phyloP scores from a whole-genome alignment of 257 asterid genomes.

The Euphrasia confusa region DNA sequence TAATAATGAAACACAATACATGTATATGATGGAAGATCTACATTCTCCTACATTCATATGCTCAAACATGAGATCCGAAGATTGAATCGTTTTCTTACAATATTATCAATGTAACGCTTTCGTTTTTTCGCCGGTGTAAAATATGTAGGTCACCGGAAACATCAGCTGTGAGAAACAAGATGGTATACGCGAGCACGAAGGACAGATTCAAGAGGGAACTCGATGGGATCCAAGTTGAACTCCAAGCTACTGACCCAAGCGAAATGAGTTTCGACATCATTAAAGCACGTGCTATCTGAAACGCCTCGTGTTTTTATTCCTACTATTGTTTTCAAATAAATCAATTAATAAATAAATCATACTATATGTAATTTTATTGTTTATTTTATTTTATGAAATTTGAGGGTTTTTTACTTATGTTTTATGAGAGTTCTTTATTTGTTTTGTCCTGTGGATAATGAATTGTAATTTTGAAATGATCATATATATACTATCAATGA shows the following conservation, averaged over 20 bases:
- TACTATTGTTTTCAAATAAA: too few species aligned
- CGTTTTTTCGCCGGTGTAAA: too few species aligned
- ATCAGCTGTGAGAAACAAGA: conserved; percentile 29
- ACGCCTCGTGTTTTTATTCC: not conserved
- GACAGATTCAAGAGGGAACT: conserved; percentile 32
- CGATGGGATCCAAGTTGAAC: conserved; percentile 30
- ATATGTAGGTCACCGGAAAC: conserved; percentile 25
- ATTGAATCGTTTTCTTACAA: too few species aligned
- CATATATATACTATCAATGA: too few species aligned
- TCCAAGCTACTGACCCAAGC: conserved; percentile 32
- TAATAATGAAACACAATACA: too few species aligned
- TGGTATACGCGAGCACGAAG: conserved; percentile 31
- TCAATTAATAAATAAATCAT: too few species aligned
- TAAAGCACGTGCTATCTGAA: conserved; percentile 24
- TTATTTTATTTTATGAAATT: not conserved
- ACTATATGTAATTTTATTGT: not conserved
- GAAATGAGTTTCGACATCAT: conserved; percentile 30
- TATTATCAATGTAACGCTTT: too few species aligned
- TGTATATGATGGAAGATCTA: too few species aligned
- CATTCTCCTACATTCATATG: too few species aligned
- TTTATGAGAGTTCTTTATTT: not conserved
- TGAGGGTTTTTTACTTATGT: not conserved
- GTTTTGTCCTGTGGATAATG: not conserved
- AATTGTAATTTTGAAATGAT: not conserved
- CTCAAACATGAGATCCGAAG: too few species aligned